Conservation (phyloP, 257 asterid genomes). For the Orobanche coerulescens region DNA sequence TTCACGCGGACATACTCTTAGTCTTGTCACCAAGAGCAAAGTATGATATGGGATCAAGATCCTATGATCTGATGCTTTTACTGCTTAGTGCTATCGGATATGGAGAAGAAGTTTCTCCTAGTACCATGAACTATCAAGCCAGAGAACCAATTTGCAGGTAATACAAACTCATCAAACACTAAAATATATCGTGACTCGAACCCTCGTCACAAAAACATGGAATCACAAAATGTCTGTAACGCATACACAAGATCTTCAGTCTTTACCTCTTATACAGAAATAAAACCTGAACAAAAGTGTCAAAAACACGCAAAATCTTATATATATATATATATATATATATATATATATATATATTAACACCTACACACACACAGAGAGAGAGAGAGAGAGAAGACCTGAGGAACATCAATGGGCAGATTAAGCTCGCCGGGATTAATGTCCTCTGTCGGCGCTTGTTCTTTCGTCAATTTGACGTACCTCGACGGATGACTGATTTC, state of each 20-base stretch:
- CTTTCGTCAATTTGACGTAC: constrained; percentile 66
- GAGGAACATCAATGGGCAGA: constrained; percentile 72
- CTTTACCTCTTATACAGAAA: not conserved
- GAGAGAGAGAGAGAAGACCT: constrained; percentile 16
- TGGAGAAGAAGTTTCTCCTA: not conserved
- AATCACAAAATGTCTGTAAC: not conserved
- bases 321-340: not conserved
- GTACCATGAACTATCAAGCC: not conserved
- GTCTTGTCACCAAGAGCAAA: not conserved
- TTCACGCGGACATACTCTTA: no score
- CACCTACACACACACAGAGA: no score
- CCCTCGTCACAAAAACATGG: not conserved
- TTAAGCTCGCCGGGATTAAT: constrained; percentile 75
- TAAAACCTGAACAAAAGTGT: not conserved
- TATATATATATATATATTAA: no score
- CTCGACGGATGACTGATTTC: constrained; percentile 47
- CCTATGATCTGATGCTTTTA: not conserved
- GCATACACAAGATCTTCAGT: not conserved
- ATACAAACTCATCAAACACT: not conserved
- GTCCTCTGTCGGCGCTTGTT: constrained; percentile 53
- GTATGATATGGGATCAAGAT: not conserved
- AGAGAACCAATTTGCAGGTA: not conserved
- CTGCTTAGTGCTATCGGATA: not conserved
- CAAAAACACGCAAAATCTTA: not conserved
- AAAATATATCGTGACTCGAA: not conserved